Conservation (phyloP, 164 flowering plant species). For the Kalanchoe fedtschenkoi region DNA sequence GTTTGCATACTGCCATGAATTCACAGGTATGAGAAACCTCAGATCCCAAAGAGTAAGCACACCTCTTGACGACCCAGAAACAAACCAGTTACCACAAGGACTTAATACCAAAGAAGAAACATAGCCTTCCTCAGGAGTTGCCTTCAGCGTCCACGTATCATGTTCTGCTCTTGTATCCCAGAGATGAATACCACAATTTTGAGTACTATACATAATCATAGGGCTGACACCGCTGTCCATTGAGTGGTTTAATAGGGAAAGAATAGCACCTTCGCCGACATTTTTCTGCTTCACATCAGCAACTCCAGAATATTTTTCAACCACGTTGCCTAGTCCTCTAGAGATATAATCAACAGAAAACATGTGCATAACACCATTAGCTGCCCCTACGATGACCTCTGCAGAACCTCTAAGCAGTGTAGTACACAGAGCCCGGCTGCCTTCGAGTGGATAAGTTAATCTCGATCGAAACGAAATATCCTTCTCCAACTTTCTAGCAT, state of each 20-base stretch:
- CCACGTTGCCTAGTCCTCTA: slow-evolving; percentile 76
- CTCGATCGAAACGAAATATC: slow-evolving; percentile 95
- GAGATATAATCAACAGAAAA: slow-evolving; percentile 86
- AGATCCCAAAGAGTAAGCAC: slow-evolving; percentile 95
- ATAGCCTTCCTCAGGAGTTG: slow-evolving; percentile 80
- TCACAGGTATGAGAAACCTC: slow-evolving; percentile 86
- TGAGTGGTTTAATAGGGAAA: slow-evolving; percentile 52
- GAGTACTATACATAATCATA: slow-evolving; percentile 80
- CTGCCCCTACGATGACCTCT: slow-evolving; percentile 83
- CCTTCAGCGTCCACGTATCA: slow-evolving; percentile 56
- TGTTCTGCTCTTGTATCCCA: slow-evolving; percentile 72
- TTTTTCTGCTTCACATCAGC: slow-evolving; percentile 72
- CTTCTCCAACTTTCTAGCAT: slow-evolving; percentile 83
- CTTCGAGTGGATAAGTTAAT: slow-evolving; percentile 72
- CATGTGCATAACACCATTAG: slow-evolving; percentile 75
- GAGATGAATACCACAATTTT: slow-evolving; percentile 77
- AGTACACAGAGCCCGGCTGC: slow-evolving; percentile 78
- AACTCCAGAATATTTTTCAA: slow-evolving; percentile 88
- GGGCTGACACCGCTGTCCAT: slow-evolving; percentile 44
- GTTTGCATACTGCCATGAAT: slow-evolving; percentile 73
- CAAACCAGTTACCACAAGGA: slow-evolving; percentile 94
- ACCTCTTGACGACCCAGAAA: slow-evolving; percentile 96
- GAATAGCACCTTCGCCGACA: slow-evolving; percentile 76
- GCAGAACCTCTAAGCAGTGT: slow-evolving; percentile 70
- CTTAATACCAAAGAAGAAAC: slow-evolving; percentile 65